A percentile compares a stretch with the other conserved stretches of the same genome.
Evolutionary conservation across 2,329 filamentous ascomycete genomes (phyloP).

Genomic region (Myriosclerotinia duriaeana): DNA sequence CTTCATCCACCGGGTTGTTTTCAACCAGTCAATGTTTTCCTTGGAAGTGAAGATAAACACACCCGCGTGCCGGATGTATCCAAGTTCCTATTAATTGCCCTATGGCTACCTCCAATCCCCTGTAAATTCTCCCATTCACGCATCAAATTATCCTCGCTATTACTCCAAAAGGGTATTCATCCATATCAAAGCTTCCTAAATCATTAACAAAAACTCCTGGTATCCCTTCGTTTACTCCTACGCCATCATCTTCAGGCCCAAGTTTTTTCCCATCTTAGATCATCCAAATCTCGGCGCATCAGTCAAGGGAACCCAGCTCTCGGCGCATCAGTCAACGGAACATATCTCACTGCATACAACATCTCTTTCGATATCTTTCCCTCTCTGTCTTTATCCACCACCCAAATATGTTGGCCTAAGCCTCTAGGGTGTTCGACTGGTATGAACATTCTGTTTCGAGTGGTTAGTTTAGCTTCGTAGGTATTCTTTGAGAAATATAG

Average conservation of each 20-base stretch:
- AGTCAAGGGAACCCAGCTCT: background rate
- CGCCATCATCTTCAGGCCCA: background rate
- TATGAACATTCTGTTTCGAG: constrained; percentile 63
- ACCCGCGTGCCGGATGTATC: background rate
- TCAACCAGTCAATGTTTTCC: no score
- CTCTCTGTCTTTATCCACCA: constrained; percentile 68
- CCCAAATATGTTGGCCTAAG: constrained; percentile 57
- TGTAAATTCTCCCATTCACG: background rate
- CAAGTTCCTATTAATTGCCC: background rate
- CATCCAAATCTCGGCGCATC: background rate
- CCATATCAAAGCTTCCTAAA: background rate
- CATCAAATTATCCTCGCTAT: background rate
- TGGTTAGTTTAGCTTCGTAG: background rate
- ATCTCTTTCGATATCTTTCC: constrained; percentile 61
- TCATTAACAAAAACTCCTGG: background rate
- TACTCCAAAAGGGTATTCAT: background rate
- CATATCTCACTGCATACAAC: constrained; percentile 72
- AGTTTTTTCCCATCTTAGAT: background rate
- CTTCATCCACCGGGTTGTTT: no score
- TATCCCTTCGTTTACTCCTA: background rate
- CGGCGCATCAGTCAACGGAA: constrained; percentile 72
- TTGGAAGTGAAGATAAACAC: background rate
- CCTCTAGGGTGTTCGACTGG: constrained; percentile 60
- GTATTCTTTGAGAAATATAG: background rate
- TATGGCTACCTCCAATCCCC: background rate